Evolutionary conservation across 192 early-diverging fungal genomes (phyloP).

Genomic region (Linderina pennispora): DNA sequence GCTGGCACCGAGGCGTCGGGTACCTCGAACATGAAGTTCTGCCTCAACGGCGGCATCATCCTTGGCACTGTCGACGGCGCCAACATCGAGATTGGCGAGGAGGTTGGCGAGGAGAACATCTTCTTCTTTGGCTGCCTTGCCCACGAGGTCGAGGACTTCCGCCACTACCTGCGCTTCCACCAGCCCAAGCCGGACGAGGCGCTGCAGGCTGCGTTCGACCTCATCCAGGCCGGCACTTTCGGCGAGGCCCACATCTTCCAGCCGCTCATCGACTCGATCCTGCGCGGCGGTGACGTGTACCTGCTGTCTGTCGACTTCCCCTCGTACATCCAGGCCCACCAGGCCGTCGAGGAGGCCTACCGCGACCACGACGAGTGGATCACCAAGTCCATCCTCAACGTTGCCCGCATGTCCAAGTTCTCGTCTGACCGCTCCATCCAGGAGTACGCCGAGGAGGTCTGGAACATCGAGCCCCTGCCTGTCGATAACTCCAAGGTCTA

Average conservation of each 20-base stretch:
- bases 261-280: conserved; percentile 61
- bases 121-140: conserved; percentile 94
- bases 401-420: conserved; percentile 94
- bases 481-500: conserved; percentile 20
- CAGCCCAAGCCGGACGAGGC: conserved; percentile 68
- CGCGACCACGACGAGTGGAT: conserved; percentile 79
- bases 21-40: conserved; percentile 99
- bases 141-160: conserved; percentile 88
- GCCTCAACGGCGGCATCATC: conserved; percentile 96
- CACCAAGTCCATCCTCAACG: conserved; percentile 82
- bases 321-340: conserved; percentile 67
- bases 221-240: conserved; percentile 75
- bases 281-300: conserved; percentile 4
- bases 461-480: conserved; percentile 67
- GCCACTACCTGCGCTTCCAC: conserved; percentile 85
- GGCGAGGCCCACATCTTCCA: conserved; percentile 76
- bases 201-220: conserved; percentile 73
- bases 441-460: conserved; percentile 92
- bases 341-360: conserved; percentile 79
- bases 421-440: conserved; percentile 79
- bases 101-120: conserved; percentile 96
- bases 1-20: conserved; percentile 98
- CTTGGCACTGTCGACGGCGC: conserved; percentile 97
- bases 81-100: conserved; percentile 98
- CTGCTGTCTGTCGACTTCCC: conserved; percentile 67